These are phyloP conservation scores for Actinomortierella ambigua DNA, from an alignment of 371 early-diverging fungal species.

Conservation along the genomic window DNA sequence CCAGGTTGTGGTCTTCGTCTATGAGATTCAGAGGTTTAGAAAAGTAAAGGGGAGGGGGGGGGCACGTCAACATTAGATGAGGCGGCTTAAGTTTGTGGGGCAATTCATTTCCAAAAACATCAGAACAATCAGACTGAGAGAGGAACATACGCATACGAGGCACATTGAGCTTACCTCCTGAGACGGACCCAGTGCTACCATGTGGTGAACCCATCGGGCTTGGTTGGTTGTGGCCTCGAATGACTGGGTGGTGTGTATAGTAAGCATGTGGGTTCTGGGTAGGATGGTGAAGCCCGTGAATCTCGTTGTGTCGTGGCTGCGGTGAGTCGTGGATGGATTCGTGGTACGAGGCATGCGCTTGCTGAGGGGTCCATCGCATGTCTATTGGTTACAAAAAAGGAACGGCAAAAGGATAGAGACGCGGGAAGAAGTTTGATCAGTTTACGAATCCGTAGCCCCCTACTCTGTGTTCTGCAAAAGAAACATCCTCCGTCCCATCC, in stretches of 20 bases:
- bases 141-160: no score
- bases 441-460: no score
- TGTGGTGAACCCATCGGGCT: slow-evolving; percentile 43
- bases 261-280: slow-evolving; percentile 26
- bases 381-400: slow-evolving; percentile 20
- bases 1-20: slow-evolving; percentile 38
- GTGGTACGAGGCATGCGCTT: slow-evolving; percentile 25
- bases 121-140: not conserved
- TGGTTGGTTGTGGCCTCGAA: slow-evolving; percentile 28
- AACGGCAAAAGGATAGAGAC: no score
- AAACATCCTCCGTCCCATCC: no score
- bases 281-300: slow-evolving; percentile 30
- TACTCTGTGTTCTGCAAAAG: no score
- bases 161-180: slow-evolving; percentile 26
- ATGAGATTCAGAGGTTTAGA: no score
- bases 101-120: not conserved
- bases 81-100: no score
- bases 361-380: slow-evolving; percentile 30
- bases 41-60: no score
- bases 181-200: slow-evolving; percentile 40
- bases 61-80: no score
- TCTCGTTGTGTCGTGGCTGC: slow-evolving; percentile 22
- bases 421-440: not conserved
- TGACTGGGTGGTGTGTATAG: slow-evolving; percentile 25
- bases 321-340: slow-evolving; percentile 28